Evolutionary conservation across 2,329 filamentous ascomycete species (phyloP).

Genomic region (Paecilomyces niveus): DNA sequence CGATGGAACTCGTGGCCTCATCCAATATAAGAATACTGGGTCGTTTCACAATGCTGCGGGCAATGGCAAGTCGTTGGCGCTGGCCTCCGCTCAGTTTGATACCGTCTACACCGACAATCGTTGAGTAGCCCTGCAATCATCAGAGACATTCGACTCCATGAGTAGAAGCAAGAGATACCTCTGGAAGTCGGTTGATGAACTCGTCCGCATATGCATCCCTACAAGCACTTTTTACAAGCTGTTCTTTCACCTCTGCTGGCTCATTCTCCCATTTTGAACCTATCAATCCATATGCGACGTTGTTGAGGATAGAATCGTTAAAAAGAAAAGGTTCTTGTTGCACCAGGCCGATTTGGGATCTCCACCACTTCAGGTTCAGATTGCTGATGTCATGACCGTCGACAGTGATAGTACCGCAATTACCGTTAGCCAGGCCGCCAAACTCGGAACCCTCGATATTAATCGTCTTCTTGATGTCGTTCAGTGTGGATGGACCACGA

Average conservation of each 20-base stretch:
- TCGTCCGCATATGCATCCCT: conserved; percentile 62
- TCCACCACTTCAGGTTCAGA: conserved; percentile 57
- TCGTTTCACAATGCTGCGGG: conserved; percentile 60
- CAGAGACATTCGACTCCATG: not conserved
- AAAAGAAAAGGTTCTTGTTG: conserved; percentile 64
- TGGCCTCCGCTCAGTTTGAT: conserved; percentile 78
- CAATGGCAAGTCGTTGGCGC: conserved; percentile 73
- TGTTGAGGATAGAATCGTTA: conserved; percentile 57
- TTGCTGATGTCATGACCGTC: conserved; percentile 47
- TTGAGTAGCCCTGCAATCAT: conserved; percentile 60
- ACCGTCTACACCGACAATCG: conserved; percentile 68
- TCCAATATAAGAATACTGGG: conserved; percentile 65
- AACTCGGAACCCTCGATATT: not conserved
- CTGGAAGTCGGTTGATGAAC: conserved; percentile 58
- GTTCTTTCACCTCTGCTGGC: conserved; percentile 33
- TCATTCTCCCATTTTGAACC: conserved; percentile 29
- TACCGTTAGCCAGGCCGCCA: not conserved
- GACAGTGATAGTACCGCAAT: conserved; percentile 46
- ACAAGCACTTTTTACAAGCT: conserved; percentile 54
- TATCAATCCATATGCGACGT: conserved; percentile 53
- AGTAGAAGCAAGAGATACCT: conserved; percentile 8
- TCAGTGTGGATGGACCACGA: not conserved
- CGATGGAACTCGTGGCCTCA: conserved; percentile 65
- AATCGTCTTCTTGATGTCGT: not conserved
- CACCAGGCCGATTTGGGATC: conserved; percentile 55